Conservation (phyloP, 257 asterid genomes). For the Striga asiatica region DNA sequence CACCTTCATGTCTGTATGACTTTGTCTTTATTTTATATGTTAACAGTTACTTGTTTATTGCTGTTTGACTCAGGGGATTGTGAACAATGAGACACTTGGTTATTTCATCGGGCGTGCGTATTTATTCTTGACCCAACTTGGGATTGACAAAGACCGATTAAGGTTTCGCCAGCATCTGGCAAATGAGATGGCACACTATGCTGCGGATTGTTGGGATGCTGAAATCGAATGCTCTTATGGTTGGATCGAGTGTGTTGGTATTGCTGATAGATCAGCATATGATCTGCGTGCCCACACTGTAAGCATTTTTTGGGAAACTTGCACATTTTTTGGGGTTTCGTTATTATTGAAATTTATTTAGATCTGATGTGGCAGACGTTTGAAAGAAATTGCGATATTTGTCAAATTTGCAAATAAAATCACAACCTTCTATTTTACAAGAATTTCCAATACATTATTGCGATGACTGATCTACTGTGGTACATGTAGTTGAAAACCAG, state of each 20-base stretch:
- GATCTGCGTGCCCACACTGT: constrained; percentile 81
- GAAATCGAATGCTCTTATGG: constrained; percentile 79
- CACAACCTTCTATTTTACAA: too few species aligned
- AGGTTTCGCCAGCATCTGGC: constrained; percentile 76
- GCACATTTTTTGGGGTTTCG: too few species aligned
- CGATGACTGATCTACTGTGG: too few species aligned
- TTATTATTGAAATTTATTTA: too few species aligned
- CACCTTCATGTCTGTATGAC: neutral
- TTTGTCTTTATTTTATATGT: constrained; percentile 1
- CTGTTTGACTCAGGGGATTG: constrained; percentile 40
- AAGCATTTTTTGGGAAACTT: neutral
- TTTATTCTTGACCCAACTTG: constrained; percentile 60
- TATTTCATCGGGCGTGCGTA: constrained; percentile 76
- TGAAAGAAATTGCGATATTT: too few species aligned
- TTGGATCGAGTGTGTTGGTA: constrained; percentile 84
- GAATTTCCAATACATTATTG: too few species aligned
- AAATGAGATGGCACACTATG: constrained; percentile 89
- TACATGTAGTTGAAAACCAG: too few species aligned
- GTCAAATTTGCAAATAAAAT: too few species aligned
- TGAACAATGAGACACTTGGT: constrained; percentile 73
- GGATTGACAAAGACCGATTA: constrained; percentile 65
- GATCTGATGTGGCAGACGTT: too few species aligned
- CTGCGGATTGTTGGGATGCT: constrained; percentile 94
- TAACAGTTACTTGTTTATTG: neutral
- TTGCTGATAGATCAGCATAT: constrained; percentile 79